A percentile compares a stretch with the other conserved stretches of the same genome.
Conservation (phyloP, 78 protist genomes). For the Dictyostelium brefeldianum region DNA sequence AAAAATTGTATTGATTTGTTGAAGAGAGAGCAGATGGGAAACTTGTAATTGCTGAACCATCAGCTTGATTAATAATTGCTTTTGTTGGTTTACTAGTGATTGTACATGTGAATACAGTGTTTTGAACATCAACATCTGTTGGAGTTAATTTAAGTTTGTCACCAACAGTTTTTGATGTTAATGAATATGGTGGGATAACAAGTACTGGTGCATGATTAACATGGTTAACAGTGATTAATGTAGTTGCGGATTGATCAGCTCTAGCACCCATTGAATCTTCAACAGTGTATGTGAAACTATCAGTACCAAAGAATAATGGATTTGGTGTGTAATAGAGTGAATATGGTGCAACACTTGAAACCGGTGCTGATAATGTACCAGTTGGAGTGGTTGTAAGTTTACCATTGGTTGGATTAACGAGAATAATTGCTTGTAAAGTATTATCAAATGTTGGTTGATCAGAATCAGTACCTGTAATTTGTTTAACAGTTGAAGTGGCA, state of each 20-base stretch:
- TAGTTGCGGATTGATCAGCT: background rate
- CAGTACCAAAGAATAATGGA: constrained; percentile 15
- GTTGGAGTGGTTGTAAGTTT: background rate
- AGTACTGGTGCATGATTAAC: constrained; percentile 15
- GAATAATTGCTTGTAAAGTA: background rate
- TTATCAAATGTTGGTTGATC: background rate
- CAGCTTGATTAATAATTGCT: background rate
- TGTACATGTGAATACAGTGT: background rate
- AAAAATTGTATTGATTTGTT: background rate
- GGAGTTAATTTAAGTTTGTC: background rate
- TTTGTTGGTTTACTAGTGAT: background rate
- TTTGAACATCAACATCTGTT: background rate
- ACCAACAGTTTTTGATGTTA: background rate
- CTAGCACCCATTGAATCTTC: background rate
- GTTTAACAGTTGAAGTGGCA: background rate
- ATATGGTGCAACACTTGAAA: background rate
- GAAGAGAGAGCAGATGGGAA: background rate
- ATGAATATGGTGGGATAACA: background rate
- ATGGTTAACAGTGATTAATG: background rate
- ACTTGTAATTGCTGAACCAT: background rate
- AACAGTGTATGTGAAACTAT: constrained; percentile 22
- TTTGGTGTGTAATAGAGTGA: constrained; percentile 47
- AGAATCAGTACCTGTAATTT: background rate
- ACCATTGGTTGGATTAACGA: constrained; percentile 13
- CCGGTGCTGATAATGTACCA: background rate